Evolutionary conservation across 331 rosid genomes (phyloP).

Genomic region (Quercus phellos): DNA sequence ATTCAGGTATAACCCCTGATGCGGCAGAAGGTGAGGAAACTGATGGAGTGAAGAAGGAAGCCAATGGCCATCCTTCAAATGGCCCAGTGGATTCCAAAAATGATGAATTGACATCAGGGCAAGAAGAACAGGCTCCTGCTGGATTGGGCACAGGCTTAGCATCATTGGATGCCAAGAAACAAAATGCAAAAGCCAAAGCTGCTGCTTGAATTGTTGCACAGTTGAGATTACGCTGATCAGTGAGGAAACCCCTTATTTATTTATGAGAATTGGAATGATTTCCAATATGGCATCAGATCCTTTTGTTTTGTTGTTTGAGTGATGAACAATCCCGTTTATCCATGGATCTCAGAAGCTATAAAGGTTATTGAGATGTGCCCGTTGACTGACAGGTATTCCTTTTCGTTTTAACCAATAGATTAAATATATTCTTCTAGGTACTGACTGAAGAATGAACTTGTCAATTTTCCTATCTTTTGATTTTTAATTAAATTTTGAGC

Average conservation of each 20-base stretch:
- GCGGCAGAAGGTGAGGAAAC: constrained; percentile 40
- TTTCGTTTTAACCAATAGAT: constrained; percentile 10
- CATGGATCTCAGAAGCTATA: constrained; percentile 2
- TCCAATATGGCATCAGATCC: background rate
- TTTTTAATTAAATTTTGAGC: background rate
- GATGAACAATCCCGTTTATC: constrained; percentile 18
- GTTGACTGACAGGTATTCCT: background rate
- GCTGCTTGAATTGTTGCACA: constrained; percentile 34
- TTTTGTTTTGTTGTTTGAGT: constrained; percentile 1
- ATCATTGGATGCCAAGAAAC: no score
- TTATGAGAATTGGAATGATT: constrained; percentile 20
- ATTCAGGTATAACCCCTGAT: constrained; percentile 51
- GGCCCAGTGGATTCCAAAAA: constrained; percentile 27
- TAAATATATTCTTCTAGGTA: background rate
- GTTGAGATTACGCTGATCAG: background rate
- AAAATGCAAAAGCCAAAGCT: constrained; percentile 38
- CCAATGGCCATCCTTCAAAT: constrained; percentile 23
- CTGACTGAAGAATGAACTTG: background rate
- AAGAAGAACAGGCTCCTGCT: no score
- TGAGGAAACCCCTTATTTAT: constrained; percentile 15
- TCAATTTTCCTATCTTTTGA: background rate
- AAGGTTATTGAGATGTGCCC: constrained; percentile 19
- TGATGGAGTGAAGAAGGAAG: constrained; percentile 40
- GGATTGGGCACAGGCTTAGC: no score
- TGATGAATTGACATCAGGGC: constrained; percentile 21